Conservation (phyloP, 305 asterid species). For the Fraxinus nigra region DNA sequence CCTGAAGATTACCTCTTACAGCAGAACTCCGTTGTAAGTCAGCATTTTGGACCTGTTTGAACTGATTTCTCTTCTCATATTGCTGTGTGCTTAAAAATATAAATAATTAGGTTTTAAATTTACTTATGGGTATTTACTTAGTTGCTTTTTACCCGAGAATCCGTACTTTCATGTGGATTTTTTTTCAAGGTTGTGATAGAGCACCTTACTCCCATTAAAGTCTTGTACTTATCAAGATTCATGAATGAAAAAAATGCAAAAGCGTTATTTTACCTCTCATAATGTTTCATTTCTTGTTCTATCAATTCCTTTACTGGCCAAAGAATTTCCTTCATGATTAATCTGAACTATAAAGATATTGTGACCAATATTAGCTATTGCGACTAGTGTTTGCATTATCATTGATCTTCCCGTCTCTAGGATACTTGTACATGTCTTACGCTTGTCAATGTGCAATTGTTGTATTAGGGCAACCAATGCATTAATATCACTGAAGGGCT, state of each 20-base stretch:
- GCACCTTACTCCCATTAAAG: neutral
- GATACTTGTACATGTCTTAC: neutral
- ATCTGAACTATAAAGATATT: neutral
- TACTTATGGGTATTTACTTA: neutral
- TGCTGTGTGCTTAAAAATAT: neutral
- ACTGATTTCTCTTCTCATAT: neutral
- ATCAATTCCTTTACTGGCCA: neutral
- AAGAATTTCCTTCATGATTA: neutral
- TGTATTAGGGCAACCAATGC: neutral
- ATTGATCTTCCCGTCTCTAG: neutral
- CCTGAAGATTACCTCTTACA: constrained; percentile 51
- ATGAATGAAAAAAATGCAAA: neutral
- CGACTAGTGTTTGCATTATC: neutral
- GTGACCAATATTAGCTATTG: neutral
- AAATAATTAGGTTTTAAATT: neutral
- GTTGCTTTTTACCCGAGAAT: neutral
- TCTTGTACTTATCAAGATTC: neutral
- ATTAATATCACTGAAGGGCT: neutral
- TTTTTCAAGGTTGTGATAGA: neutral
- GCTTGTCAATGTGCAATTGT: neutral
- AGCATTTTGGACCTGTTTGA: neutral
- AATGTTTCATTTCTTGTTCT: neutral
- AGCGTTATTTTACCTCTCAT: neutral
- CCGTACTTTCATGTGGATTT: neutral
- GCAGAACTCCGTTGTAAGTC: constrained; percentile 46